Evolutionary conservation across 768 basidiomycete species (phyloP).

Genomic region (Lentinula boryana): DNA sequence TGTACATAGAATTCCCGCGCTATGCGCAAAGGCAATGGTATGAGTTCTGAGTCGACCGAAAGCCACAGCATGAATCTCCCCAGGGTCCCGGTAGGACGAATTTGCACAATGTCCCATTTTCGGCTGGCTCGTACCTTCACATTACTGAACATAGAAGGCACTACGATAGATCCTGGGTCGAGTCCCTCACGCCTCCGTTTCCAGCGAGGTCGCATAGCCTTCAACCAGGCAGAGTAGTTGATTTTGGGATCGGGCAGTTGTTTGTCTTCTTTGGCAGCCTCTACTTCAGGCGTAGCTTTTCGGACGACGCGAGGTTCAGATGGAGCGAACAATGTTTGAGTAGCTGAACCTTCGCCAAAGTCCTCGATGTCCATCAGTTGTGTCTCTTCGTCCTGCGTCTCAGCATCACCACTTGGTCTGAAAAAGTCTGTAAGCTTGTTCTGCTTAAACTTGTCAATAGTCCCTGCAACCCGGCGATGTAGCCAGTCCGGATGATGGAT

Average conservation of each 20-base stretch:
- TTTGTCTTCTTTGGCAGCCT: conserved; percentile 23
- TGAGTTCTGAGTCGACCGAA: conserved; percentile 70
- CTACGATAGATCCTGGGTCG: conserved; percentile 28
- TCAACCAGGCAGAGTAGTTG: conserved; percentile 75
- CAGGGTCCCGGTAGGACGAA: conserved; percentile 66
- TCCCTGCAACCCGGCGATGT: conserved; percentile 80
- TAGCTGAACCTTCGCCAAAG: conserved; percentile 20
- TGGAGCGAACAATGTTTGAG: conserved; percentile 42
- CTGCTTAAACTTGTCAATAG: conserved; percentile 96
- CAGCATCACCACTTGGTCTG: conserved; percentile 29
- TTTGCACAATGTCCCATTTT: conserved; percentile 91
- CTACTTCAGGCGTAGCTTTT: conserved; percentile 36
- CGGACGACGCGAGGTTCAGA: conserved; percentile 45
- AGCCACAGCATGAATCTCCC: conserved; percentile 91
- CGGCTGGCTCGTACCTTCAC: conserved; percentile 52
- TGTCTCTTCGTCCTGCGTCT: conserved; percentile 16
- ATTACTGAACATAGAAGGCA: conserved; percentile 73
- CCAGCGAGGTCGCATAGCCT: conserved; percentile 76
- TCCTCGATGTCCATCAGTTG: conserved; percentile 61
- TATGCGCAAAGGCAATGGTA: conserved; percentile 78
- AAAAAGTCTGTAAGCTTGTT: conserved; percentile 98
- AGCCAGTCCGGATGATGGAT: conserved; percentile 98
- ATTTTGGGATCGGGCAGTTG: conserved; percentile 57
- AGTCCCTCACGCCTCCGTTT: conserved; percentile 42
- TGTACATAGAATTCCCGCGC: conserved; percentile 93